Conservation (phyloP, 176 grass and related monocot genomes). For the Puya raimondii region DNA sequence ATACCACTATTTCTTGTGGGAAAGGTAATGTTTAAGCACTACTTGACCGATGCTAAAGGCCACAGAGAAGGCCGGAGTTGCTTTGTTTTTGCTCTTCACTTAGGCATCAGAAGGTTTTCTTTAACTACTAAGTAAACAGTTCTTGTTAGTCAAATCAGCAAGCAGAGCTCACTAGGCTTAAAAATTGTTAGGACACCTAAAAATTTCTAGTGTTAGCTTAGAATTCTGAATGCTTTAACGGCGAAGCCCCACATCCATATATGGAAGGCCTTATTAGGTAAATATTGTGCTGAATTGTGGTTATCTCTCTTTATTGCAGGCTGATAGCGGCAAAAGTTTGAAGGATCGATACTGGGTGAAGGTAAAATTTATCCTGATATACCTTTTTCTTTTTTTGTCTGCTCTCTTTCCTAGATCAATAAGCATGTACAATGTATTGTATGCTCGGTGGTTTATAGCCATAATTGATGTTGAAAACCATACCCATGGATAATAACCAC, state of each 20-base stretch:
- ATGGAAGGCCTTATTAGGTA: background rate
- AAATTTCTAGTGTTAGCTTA: background rate
- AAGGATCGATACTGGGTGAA: conserved; percentile 87
- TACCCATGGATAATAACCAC: no score
- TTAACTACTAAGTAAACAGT: background rate
- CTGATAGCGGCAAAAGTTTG: conserved; percentile 50
- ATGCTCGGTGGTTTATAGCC: no score
- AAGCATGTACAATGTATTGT: background rate
- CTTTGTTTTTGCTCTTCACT: background rate
- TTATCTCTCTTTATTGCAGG: conserved; percentile 36
- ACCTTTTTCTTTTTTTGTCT: background rate
- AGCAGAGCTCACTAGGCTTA: no score
- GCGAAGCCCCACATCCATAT: background rate
- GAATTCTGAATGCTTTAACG: background rate
- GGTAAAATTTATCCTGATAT: conserved; percentile 41
- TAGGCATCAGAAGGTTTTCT: background rate
- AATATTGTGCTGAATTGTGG: background rate
- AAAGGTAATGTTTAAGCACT: conserved; percentile 31
- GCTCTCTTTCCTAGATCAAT: background rate
- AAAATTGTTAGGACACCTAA: no score
- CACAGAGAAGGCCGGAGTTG: background rate
- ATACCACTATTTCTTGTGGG: conserved; percentile 78
- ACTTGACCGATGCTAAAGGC: no score
- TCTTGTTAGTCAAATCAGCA: background rate
- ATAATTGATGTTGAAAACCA: no score